Evolutionary conservation across 257 asterid species (phyloP).

Genomic region (Handroanthus guayacan): DNA sequence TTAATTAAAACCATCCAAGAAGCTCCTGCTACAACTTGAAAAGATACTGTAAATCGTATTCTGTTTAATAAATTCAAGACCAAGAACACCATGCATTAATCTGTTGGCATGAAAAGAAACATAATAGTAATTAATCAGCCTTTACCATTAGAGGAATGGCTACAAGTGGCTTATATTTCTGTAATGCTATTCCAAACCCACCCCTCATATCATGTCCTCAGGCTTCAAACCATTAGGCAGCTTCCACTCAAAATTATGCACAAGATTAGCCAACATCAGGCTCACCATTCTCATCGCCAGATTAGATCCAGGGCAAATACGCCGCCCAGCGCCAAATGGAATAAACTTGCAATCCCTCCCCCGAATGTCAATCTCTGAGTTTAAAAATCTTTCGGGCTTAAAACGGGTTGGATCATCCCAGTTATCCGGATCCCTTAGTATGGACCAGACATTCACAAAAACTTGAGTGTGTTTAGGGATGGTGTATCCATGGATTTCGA

Average conservation of each 20-base stretch:
- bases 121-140: too few relatives aligned
- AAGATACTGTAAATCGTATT: too few relatives aligned
- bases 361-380: slow-evolving; percentile 35
- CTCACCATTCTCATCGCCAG: slow-evolving; percentile 36
- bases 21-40: too few relatives aligned
- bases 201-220: slow-evolving; percentile 34
- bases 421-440: slow-evolving; percentile 35
- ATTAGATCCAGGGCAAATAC: slow-evolving; percentile 37
- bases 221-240: slow-evolving; percentile 20
- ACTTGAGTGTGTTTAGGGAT: slow-evolving; percentile 43
- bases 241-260: slow-evolving; percentile 33
- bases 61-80: too few relatives aligned
- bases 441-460: slow-evolving; percentile 41
- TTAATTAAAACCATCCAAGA: too few relatives aligned
- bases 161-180: slow-evolving; percentile 34
- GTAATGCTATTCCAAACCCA: slow-evolving; percentile 27
- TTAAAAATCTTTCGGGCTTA: slow-evolving; percentile 44
- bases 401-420: slow-evolving; percentile 42
- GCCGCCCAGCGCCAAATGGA: slow-evolving; percentile 40
- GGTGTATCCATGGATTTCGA: slow-evolving; percentile 35
- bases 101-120: too few relatives aligned
- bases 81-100: too few relatives aligned
- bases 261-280: slow-evolving; percentile 37
- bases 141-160: slow-evolving; percentile 14
- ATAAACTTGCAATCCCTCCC: slow-evolving; percentile 35